These are phyloP conservation scores for Calonectria leucothoes DNA, from an alignment of 2,329 filamentous ascomycete genomes.

Conservation along the genomic window DNA sequence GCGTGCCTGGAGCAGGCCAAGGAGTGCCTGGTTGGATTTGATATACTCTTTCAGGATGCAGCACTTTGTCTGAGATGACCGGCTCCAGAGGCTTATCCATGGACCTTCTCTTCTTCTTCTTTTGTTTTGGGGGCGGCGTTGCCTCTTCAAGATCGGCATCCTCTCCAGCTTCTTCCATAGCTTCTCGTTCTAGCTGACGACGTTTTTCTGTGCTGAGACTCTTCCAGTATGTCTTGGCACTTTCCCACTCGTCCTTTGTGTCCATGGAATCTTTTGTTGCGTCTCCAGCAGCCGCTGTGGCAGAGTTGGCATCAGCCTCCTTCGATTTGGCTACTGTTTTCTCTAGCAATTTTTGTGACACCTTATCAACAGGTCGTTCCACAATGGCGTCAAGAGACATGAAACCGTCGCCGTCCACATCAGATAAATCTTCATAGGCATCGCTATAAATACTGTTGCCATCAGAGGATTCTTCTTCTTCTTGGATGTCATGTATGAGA, in stretches of 20 bases:
- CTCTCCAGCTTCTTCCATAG: conserved; percentile 62
- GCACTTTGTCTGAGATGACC: conserved; percentile 21
- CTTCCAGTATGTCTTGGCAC: conserved; percentile 77
- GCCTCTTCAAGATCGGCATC: conserved; percentile 53
- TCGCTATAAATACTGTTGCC: conserved; percentile 77
- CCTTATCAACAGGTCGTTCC: conserved; percentile 60
- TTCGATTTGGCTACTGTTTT: conserved; percentile 38
- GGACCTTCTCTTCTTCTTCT: conserved; percentile 50
- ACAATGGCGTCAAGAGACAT: conserved; percentile 80
- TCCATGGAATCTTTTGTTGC: conserved; percentile 4
- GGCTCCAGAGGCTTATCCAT: conserved; percentile 16
- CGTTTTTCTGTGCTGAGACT: conserved; percentile 72
- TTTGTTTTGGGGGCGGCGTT: conserved; percentile 40
- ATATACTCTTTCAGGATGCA: conserved; percentile 46
- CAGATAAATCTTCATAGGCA: conserved; percentile 78
- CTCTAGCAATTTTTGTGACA: conserved; percentile 38
- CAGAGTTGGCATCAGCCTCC: conserved; percentile 18
- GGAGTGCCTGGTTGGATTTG: conserved; percentile 53
- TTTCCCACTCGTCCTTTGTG: conserved; percentile 69
- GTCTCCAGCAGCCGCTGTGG: background rate
- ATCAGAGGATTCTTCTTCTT: conserved; percentile 60
- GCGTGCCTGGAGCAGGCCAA: conserved; percentile 36
- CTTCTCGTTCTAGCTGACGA: conserved; percentile 70
- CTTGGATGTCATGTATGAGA: conserved; percentile 49
- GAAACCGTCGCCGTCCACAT: conserved; percentile 74